Base-by-base conservation (phyloP, 805 yeast genomes). In the Ogataea trehaloabstinens region DNA sequence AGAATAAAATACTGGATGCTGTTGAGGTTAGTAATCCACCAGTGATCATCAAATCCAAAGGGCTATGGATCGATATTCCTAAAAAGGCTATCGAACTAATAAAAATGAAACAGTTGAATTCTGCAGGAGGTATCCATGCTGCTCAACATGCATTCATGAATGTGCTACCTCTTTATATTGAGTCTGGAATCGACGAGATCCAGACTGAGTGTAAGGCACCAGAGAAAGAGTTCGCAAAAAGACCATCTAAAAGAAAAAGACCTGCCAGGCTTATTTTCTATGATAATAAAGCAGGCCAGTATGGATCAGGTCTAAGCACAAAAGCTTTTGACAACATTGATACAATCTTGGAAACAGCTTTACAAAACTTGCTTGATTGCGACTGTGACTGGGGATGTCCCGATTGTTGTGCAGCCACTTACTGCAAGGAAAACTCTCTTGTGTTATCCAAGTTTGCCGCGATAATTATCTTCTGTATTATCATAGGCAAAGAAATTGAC, bases 151-250 rank as follows among this genome's bases (percentile, higher is more conserved):
- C 88, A 0, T 65, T 93, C 1, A 81, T 93, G 74, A 81, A 85
- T 33, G 71, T 86, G 42, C 57, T 90, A 19, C 95, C 97, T 0
- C 60, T 82, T 19, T 81, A 77, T 42, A 78, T 89, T 4, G 78
- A 80, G 10, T 80, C 86, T 13, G 85, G 87, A 1, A 73, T 76
- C 4, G 84, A 80, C 48, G 99, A 93, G 51, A 72, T 93, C 11
- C 76, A 76, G 31, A 87, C 98, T 0, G 99, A 93, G 60, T 93
- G 99, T 61, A 93, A 93, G 54, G 97, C 98, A 0, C 97, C 99
- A 0, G 95, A 89, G 48, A 93, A 93, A 53, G 99, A 93, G 56
- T 86, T 91, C 69, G 86, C 96, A 1, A 72, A 73, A 34, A 63
- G 88, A 20, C 85, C 85, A 53, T 74, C 91, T 0, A 61, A 63